Conservation (phyloP, 768 basidiomycete genomes). For the Pulveroboletus ravenelii region DNA sequence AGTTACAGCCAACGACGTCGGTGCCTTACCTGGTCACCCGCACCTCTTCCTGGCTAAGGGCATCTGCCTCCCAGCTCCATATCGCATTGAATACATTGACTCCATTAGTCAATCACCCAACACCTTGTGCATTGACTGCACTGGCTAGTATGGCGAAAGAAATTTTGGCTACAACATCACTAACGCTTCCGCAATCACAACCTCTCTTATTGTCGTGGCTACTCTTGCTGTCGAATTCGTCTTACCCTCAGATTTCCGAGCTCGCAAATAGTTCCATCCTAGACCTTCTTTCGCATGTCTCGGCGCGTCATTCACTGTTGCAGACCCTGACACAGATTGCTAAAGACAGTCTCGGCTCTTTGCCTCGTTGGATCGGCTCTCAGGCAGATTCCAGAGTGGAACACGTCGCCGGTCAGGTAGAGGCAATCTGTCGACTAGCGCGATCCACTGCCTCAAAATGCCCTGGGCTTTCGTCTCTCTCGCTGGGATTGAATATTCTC, state of each 20-base stretch:
- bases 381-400: constrained; percentile 72
- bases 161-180: constrained; percentile 50
- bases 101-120: constrained; percentile 67
- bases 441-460: constrained; percentile 12
- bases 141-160: constrained; percentile 51
- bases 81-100: constrained; percentile 77
- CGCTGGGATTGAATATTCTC: constrained; percentile 52
- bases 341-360: constrained; percentile 55
- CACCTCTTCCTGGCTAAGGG: constrained; percentile 74
- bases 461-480: constrained; percentile 40
- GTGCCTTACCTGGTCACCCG: constrained; percentile 50
- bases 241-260: constrained; percentile 47
- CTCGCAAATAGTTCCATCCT: constrained; percentile 46
- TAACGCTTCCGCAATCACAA: constrained; percentile 64
- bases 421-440: constrained; percentile 59
- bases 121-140: constrained; percentile 55
- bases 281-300: constrained; percentile 39
- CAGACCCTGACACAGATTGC: constrained; percentile 61
- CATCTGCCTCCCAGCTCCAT: constrained; percentile 76
- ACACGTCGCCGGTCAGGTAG: constrained; percentile 62
- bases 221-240: constrained; percentile 63
- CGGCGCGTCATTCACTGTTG: constrained; percentile 44
- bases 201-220: constrained; percentile 68
- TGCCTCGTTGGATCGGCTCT: constrained; percentile 68
- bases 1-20: constrained; percentile 22